A percentile compares a stretch with the other conserved stretches of the same genome.
These are phyloP conservation scores for Entoloma clypeatum DNA, from an alignment of 1,284 basidiomycete genomes.

Conservation along the genomic window DNA sequence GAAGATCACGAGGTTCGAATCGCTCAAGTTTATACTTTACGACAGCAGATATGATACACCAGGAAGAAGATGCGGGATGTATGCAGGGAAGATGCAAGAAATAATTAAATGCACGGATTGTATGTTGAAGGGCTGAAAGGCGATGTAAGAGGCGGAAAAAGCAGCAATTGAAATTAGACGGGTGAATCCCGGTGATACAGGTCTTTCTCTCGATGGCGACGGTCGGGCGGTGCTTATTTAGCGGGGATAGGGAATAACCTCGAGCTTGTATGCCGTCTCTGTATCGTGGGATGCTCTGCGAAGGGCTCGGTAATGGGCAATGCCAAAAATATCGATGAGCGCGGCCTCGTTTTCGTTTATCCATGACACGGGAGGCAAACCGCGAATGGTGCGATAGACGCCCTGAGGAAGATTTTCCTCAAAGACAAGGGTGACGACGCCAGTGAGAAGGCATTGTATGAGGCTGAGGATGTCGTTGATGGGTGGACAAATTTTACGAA, in stretches of 20 bases:
- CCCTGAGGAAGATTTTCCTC: constrained; percentile 67
- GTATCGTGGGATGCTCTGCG: constrained; percentile 69
- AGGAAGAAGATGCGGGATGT: neutral
- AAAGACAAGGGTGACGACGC: constrained; percentile 70
- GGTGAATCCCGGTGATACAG: constrained; percentile 7
- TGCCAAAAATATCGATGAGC: constrained; percentile 69
- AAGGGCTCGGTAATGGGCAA: constrained; percentile 63
- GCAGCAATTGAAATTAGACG: constrained; percentile 22
- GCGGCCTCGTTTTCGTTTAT: constrained; percentile 61
- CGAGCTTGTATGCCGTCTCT: constrained; percentile 67
- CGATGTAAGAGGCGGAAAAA: constrained; percentile 22
- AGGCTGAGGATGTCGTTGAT: constrained; percentile 74
- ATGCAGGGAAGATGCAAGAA: constrained; percentile 23
- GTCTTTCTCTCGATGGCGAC: constrained; percentile 11
- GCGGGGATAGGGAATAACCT: constrained; percentile 43
- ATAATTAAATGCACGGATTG: constrained; percentile 15
- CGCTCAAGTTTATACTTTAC: too few species aligned
- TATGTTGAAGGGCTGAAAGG: constrained; percentile 21
- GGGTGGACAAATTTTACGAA: constrained; percentile 71
- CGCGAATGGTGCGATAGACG: constrained; percentile 67
- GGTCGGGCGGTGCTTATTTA: constrained; percentile 22
- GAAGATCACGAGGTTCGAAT: too few species aligned
- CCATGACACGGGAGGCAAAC: constrained; percentile 72
- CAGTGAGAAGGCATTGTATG: constrained; percentile 77
- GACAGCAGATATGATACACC: too few species aligned